phyloP scores from a whole-genome alignment of 345 rosid genomes.

The Iberis pinnata region DNA sequence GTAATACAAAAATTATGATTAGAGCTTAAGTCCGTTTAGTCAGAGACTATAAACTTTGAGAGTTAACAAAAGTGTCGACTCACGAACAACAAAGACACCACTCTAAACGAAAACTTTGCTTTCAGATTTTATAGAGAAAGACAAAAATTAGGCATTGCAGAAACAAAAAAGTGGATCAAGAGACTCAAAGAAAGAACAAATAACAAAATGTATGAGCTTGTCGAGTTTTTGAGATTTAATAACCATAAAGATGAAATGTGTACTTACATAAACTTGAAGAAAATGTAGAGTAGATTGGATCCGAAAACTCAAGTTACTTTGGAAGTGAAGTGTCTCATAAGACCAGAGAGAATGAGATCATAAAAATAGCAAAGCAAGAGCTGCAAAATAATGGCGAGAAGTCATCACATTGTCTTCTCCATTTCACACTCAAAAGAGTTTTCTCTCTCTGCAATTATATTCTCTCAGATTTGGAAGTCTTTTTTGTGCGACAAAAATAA shows the following conservation, averaged over 20 bases:
- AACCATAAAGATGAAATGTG: constrained; percentile 32
- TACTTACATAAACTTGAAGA: constrained; percentile 17
- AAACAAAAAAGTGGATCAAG: no score
- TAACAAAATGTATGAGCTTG: no score
- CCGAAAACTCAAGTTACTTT: no score
- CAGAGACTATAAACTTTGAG: no score
- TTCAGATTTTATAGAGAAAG: no score
- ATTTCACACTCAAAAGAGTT: constrained; percentile 22
- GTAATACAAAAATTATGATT: no score
- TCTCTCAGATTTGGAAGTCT: constrained; percentile 26
- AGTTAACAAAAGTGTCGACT: no score
- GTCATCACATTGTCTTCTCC: constrained; percentile 47
- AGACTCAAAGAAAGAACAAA: no score
- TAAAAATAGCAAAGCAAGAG: constrained; percentile 16
- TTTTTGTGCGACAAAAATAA: constrained; percentile 17
- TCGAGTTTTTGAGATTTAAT: no score
- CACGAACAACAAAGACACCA: not conserved
- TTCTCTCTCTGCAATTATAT: constrained; percentile 31
- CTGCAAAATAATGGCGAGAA: constrained; percentile 26
- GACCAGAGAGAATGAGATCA: constrained; percentile 1
- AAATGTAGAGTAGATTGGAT: constrained; percentile 18
- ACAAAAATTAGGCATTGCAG: no score
- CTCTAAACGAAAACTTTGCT: not conserved
- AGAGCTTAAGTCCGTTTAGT: no score
- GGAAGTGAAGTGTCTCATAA: constrained; percentile 21